Evolutionary conservation across 139 green algal genomes (phyloP).

Genomic region (Raphidocelis subcapitata): DNA sequence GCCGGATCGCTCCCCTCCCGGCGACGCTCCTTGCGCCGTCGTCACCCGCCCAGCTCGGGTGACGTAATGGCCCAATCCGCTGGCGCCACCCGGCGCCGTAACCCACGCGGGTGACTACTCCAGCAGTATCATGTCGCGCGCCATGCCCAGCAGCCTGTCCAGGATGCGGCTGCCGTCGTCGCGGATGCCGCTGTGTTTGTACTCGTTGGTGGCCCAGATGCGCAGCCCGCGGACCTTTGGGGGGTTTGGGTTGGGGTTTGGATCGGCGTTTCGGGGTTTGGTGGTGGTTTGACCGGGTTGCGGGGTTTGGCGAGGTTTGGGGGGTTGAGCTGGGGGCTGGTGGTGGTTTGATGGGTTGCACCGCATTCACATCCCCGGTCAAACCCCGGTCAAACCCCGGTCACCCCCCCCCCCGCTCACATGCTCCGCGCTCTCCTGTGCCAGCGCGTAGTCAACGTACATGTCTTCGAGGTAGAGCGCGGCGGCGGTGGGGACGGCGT

Average conservation of each 20-base stretch:
- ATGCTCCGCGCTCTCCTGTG: constrained; percentile 64
- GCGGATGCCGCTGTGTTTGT: constrained; percentile 80
- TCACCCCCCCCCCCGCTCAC: too few species aligned
- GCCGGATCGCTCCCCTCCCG: too few species aligned
- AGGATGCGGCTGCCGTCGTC: constrained; percentile 76
- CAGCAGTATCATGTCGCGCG: constrained; percentile 58
- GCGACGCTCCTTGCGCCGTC: too few species aligned
- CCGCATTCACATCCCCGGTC: too few species aligned
- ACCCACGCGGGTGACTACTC: too few species aligned
- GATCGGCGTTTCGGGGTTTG: not conserved
- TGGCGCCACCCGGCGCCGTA: too few species aligned
- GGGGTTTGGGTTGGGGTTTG: not conserved
- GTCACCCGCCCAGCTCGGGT: too few species aligned
- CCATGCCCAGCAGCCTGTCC: constrained; percentile 76
- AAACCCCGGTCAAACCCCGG: too few species aligned
- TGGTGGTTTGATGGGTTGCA: too few species aligned
- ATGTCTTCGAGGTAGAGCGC: constrained; percentile 71
- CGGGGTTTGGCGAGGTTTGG: too few species aligned
- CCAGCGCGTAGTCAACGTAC: constrained; percentile 93
- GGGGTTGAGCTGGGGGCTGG: too few species aligned
- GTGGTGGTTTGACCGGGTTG: not conserved
- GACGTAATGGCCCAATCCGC: too few species aligned
- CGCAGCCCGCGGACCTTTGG: constrained; percentile 55
- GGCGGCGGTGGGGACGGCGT: constrained; percentile 13
- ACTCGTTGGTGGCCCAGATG: constrained; percentile 88